Conservation (phyloP, 2,329 filamentous ascomycete species). For the Sclerotinia spermophila region DNA sequence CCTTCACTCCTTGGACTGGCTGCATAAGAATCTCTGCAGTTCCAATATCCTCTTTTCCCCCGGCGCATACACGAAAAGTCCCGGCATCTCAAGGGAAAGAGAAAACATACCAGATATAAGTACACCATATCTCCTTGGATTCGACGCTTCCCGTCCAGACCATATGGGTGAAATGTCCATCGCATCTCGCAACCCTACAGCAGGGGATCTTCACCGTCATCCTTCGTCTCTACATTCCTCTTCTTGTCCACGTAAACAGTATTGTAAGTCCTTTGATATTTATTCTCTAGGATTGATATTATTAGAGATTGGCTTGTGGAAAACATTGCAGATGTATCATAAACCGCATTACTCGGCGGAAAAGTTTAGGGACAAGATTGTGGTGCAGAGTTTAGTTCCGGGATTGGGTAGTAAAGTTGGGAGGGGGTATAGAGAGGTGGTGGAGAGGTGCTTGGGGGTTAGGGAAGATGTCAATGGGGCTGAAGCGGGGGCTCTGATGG, state of each 20-base stretch:
- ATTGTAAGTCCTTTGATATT: conserved; percentile 42
- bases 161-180: conserved; percentile 40
- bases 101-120: conserved; percentile 43
- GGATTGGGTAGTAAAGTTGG: conserved; percentile 43
- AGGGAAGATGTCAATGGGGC: conserved; percentile 40
- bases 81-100: conserved; percentile 28
- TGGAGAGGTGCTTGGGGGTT: conserved; percentile 42
- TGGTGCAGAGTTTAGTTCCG: conserved; percentile 42
- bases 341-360: conserved; percentile 43
- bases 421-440: conserved; percentile 41
- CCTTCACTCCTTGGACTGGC: conserved; percentile 53
- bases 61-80: conserved; percentile 37
- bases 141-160: conserved; percentile 42
- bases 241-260: conserved; percentile 39
- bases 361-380: conserved; percentile 43
- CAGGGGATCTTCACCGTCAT: conserved; percentile 45
- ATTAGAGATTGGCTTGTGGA: conserved; percentile 48
- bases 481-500: conserved; percentile 43
- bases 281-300: conserved; percentile 48
- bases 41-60: conserved; percentile 45
- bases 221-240: conserved; percentile 40
- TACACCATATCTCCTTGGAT: conserved; percentile 41
- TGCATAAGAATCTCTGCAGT: conserved; percentile 44
- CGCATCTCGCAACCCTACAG: conserved; percentile 42
- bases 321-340: conserved; percentile 42